These are phyloP conservation scores for Acmispon strigosus DNA, from an alignment of 306 rosid genomes.

Conservation along the genomic window DNA sequence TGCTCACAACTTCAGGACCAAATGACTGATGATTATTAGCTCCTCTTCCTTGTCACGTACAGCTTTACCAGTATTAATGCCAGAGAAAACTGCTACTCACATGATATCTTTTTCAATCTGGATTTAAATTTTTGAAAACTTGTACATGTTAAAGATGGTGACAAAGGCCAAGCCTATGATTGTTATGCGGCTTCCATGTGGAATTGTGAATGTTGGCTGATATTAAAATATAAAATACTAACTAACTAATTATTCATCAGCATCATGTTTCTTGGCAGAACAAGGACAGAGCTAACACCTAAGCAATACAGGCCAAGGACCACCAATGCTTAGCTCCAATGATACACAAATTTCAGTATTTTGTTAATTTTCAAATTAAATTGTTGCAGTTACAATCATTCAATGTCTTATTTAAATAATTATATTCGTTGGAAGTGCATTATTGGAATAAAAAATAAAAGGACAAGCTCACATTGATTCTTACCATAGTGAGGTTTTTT, in stretches of 20 bases:
- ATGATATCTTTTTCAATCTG: not conserved
- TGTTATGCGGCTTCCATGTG: constrained; percentile 44
- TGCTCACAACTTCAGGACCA: too few species aligned
- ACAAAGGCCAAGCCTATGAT: constrained; percentile 33
- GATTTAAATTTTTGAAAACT: constrained; percentile 4
- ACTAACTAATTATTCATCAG: not conserved
- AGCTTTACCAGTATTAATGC: constrained; percentile 4
- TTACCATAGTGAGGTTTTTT: not conserved
- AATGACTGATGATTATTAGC: too few species aligned
- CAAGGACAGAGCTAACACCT: constrained; percentile 10
- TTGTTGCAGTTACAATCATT: not conserved
- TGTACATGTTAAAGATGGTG: not conserved
- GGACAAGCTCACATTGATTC: not conserved
- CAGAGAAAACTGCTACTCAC: not conserved
- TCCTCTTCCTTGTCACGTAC: constrained; percentile 12
- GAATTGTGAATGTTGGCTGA: constrained; percentile 22
- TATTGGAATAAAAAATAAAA: not conserved
- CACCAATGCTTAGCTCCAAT: constrained; percentile 6
- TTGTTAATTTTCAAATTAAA: not conserved
- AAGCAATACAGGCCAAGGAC: constrained; percentile 1
- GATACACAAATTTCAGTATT: not conserved
- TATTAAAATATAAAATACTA: not conserved
- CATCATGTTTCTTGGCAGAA: constrained; percentile 13
- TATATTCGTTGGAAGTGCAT: not conserved
- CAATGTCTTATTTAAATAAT: not conserved